phyloP scores from a whole-genome alignment of 495 filamentous ascomycete species.

The Aspergillus cavernicola region DNA sequence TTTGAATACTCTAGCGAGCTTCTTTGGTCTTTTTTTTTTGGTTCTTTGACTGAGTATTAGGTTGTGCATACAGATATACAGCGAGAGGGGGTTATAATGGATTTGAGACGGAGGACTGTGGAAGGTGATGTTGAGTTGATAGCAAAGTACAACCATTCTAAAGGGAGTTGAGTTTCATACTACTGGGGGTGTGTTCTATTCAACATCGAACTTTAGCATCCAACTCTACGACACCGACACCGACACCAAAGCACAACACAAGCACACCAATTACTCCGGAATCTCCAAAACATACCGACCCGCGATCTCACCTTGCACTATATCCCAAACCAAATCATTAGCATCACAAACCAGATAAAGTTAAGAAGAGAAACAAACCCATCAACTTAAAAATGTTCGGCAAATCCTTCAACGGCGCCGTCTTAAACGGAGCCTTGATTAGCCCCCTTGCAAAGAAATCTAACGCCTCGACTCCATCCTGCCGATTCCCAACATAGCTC shows the following conservation, averaged over 20 bases:
- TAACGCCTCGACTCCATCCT: conserved; percentile 81
- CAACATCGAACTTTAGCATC: too few relatives aligned
- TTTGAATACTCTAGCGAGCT: too few relatives aligned
- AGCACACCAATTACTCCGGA: conserved; percentile 37
- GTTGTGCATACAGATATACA: too few relatives aligned
- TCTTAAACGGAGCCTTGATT: conserved; percentile 85
- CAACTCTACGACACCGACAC: background rate
- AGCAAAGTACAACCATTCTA: too few relatives aligned
- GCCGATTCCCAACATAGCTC: conserved; percentile 85
- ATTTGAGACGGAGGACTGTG: too few relatives aligned
- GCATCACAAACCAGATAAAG: background rate
- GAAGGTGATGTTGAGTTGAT: too few relatives aligned
- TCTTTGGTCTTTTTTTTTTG: too few relatives aligned
- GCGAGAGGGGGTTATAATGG: too few relatives aligned
- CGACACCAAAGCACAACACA: background rate
- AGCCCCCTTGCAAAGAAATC: conserved; percentile 83
- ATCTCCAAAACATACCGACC: conserved; percentile 85
- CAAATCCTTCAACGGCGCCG: conserved; percentile 70
- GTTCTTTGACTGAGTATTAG: too few relatives aligned
- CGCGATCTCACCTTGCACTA: conserved; percentile 70
- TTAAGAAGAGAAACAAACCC: conserved; percentile 31
- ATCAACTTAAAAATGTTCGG: conserved; percentile 72
- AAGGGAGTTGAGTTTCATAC: too few relatives aligned
- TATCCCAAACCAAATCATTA: background rate
- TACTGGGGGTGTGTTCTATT: too few relatives aligned